These are phyloP conservation scores for Nannizzia gypsea DNA, from an alignment of 2,329 filamentous ascomycete species.

Conservation along the genomic window DNA sequence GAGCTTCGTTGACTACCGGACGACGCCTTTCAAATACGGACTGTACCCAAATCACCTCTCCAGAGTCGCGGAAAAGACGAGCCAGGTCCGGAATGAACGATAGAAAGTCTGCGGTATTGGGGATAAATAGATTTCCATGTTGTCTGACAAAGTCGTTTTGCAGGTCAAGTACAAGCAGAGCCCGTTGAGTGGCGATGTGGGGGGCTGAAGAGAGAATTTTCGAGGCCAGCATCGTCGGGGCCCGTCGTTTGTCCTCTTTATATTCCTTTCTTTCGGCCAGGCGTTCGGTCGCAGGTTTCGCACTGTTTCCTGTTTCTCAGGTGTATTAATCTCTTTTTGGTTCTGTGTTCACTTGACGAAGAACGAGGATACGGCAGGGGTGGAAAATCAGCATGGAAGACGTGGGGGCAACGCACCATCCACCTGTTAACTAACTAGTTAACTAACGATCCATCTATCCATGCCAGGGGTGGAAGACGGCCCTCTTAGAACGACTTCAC, in stretches of 20 bases:
- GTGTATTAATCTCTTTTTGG: not conserved
- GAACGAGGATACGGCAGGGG: not conserved
- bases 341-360: not conserved
- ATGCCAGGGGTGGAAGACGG: too few species aligned
- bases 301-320: not conserved
- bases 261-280: not conserved
- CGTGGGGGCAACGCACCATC: not conserved
- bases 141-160: constrained; percentile 77
- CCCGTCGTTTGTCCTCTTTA: not conserved
- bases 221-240: constrained; percentile 6
- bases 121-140: constrained; percentile 55
- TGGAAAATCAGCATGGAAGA: not conserved
- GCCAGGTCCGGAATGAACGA: constrained; percentile 55
- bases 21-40: constrained; percentile 59
- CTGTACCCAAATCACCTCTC: constrained; percentile 73
- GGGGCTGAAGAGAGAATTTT: constrained; percentile 11
- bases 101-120: constrained; percentile 53
- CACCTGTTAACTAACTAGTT: not conserved
- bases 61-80: constrained; percentile 58
- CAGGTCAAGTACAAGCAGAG: constrained; percentile 71
- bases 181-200: constrained; percentile 48
- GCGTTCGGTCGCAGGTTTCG: too few species aligned
- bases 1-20: constrained; percentile 41
- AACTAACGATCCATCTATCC: too few species aligned
- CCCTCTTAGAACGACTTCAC: too few species aligned